These are phyloP conservation scores for Ceratocystis albifundus DNA, from an alignment of 2,329 filamentous ascomycete species.

Conservation along the genomic window DNA sequence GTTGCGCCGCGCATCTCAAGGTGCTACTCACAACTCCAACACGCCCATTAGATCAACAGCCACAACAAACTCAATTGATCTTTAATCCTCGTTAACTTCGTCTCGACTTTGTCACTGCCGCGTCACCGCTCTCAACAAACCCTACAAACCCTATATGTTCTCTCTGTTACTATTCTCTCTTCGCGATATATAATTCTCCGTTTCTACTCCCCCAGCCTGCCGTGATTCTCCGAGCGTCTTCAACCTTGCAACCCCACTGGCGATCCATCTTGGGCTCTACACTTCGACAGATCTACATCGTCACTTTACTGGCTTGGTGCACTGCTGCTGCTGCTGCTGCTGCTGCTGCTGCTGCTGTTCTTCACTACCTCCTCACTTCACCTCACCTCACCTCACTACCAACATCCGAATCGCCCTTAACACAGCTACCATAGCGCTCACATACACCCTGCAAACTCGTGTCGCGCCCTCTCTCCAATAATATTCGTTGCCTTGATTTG, in stretches of 20 bases:
- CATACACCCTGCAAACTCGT: not conserved
- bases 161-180: too few species aligned
- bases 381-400: too few species aligned
- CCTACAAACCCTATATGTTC: not conserved
- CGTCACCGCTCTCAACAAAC: not conserved
- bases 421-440: too few species aligned
- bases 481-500: not conserved
- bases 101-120: not conserved
- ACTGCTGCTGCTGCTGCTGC: not conserved
- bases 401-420: too few species aligned
- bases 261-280: not conserved
- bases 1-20: slow-evolving; percentile 15
- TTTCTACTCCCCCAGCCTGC: not conserved
- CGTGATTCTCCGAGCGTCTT: not conserved
- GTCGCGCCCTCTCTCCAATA: not conserved
- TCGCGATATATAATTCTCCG: not conserved
- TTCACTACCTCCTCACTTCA: too few species aligned
- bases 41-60: not conserved
- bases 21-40: not conserved
- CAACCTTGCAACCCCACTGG: not conserved
- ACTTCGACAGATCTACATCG: not conserved
- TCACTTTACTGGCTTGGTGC: not conserved
- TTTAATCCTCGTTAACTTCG: not conserved
- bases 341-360: too few species aligned
- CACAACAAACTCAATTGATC: not conserved